Conservation (phyloP, 148 eudicot species). For the Gaultheria prostrata region DNA sequence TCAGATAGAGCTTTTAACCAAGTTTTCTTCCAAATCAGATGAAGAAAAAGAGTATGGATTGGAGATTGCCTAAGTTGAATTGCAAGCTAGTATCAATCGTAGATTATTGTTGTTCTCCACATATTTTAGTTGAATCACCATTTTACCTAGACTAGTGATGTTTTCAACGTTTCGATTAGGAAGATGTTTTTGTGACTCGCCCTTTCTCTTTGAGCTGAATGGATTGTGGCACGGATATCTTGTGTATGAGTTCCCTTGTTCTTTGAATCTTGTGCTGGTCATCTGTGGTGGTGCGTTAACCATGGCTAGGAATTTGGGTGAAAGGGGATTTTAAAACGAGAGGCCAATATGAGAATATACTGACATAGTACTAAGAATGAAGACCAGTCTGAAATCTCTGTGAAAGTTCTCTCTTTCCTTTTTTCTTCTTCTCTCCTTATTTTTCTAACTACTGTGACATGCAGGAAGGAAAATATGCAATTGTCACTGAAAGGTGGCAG, state of each 20-base stretch:
- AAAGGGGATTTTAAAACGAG: neutral
- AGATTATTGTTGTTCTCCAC: neutral
- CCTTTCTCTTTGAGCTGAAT: neutral
- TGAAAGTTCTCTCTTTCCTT: neutral
- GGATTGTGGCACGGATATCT: neutral
- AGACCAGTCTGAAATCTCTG: neutral
- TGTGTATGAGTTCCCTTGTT: neutral
- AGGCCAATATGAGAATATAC: neutral
- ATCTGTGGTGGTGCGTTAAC: neutral
- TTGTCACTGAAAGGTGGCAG: slow-evolving; percentile 99
- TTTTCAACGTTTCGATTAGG: neutral
- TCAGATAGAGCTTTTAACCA: neutral
- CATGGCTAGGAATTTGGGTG: neutral
- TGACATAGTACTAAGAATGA: neutral
- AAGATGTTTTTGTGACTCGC: neutral
- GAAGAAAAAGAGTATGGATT: neutral
- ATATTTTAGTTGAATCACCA: neutral
- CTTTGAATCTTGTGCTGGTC: neutral
- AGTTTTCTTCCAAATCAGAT: neutral
- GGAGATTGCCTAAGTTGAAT: neutral
- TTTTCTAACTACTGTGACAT: slow-evolving; percentile 11
- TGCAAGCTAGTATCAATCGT: neutral
- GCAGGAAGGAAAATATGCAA: slow-evolving; percentile 82
- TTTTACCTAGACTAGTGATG: neutral
- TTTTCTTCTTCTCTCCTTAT: neutral